Evolutionary conservation across 2,329 filamentous ascomycete species (phyloP).

Genomic region (Botrytis cinerea): DNA sequence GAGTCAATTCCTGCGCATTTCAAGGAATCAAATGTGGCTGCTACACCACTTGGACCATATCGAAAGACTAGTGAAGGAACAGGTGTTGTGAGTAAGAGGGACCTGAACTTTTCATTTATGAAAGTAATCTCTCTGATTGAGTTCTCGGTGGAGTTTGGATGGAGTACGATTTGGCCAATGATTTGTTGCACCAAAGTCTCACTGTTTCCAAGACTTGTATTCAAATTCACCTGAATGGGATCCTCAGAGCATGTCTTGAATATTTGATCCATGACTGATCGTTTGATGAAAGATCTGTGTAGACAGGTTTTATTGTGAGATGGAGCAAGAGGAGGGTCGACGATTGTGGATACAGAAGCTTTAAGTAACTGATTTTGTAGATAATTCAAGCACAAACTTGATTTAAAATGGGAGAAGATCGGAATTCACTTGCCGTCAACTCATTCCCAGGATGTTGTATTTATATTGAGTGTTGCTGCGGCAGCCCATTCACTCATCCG

Average conservation of each 20-base stretch:
- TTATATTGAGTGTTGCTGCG: neutral
- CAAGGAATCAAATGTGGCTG: too few relatives aligned
- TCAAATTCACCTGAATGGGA: too few relatives aligned
- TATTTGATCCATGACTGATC: neutral
- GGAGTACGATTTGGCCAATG: neutral
- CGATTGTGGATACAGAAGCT: neutral
- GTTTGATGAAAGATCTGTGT: neutral
- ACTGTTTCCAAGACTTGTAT: neutral
- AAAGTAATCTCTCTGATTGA: too few relatives aligned
- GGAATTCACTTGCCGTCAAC: neutral
- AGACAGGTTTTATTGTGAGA: neutral
- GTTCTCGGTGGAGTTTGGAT: too few relatives aligned
- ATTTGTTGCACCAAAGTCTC: neutral
- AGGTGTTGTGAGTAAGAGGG: too few relatives aligned
- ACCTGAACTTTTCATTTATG: too few relatives aligned
- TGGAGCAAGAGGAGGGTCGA: neutral
- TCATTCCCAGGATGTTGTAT: neutral
- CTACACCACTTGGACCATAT: too few relatives aligned
- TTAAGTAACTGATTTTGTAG: neutral
- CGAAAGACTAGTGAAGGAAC: too few relatives aligned
- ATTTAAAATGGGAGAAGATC: rapidly evolving
- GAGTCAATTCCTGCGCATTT: too few relatives aligned
- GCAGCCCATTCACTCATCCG: neutral
- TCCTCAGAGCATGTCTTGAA: neutral
- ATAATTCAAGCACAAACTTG: too few relatives aligned